Conservation (phyloP, 805 yeast species). For the Hanseniaspora mollemarum region DNA sequence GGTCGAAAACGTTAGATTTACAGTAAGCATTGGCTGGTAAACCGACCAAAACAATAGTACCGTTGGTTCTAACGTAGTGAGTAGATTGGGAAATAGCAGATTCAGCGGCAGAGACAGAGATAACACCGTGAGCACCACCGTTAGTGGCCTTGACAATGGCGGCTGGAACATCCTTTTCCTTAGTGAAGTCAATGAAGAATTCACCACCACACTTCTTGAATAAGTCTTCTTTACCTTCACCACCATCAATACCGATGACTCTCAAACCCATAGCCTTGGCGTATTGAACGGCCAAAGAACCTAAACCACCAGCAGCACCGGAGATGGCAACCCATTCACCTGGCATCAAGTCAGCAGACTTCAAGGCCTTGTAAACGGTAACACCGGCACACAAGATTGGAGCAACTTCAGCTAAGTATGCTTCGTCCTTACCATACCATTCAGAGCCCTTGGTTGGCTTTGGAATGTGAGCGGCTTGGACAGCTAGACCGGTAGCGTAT, state of each 20-base stretch:
- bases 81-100: slow-evolving; percentile 39
- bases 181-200: slow-evolving; percentile 45
- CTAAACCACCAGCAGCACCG: slow-evolving; percentile 78
- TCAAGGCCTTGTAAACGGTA: slow-evolving; percentile 57
- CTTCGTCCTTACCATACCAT: slow-evolving; percentile 26
- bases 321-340: slow-evolving; percentile 69
- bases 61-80: slow-evolving; percentile 46
- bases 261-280: slow-evolving; percentile 65
- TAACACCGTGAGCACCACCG: slow-evolving; percentile 62
- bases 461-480: slow-evolving; percentile 52
- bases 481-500: slow-evolving; percentile 54
- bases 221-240: slow-evolving; percentile 50
- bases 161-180: slow-evolving; percentile 39
- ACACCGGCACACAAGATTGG: slow-evolving; percentile 60
- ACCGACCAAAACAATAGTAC: slow-evolving; percentile 54
- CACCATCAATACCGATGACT: slow-evolving; percentile 65
- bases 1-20: slow-evolving; percentile 36
- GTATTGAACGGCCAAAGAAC: slow-evolving; percentile 63
- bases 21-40: slow-evolving; percentile 44
- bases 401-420: slow-evolving; percentile 45
- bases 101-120: slow-evolving; percentile 51
- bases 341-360: slow-evolving; percentile 44
- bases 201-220: slow-evolving; percentile 53
- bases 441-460: slow-evolving; percentile 17
- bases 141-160: slow-evolving; percentile 39